Percentiles rank a stretch among this genome's conserved stretches.
phyloP scores from a whole-genome alignment of 2,329 filamentous ascomycete species.

The Chaetoscypha palmicola region DNA sequence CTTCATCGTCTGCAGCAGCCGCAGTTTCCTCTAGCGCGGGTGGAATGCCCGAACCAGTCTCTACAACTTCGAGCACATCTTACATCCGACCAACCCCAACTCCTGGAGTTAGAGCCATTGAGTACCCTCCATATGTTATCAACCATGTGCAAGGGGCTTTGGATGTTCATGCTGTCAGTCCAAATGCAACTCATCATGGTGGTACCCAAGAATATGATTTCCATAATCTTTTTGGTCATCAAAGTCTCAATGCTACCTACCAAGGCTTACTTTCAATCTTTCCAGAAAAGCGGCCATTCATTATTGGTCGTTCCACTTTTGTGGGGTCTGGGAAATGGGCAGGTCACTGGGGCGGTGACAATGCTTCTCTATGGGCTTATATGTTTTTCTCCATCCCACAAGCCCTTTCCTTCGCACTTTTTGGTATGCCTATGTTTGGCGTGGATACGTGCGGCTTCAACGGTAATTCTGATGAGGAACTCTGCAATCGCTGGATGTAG shows the following conservation, averaged over 20 bases:
- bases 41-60: not conserved
- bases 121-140: slow-evolving; percentile 32
- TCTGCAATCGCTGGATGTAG: slow-evolving; percentile 68
- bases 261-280: slow-evolving; percentile 23
- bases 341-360: slow-evolving; percentile 55
- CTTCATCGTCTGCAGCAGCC: slow-evolving; percentile 55
- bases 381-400: slow-evolving; percentile 52
- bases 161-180: slow-evolving; percentile 55
- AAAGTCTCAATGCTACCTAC: slow-evolving; percentile 72
- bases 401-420: slow-evolving; percentile 57
- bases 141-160: slow-evolving; percentile 40
- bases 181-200: slow-evolving; percentile 60
- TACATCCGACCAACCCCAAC: not conserved
- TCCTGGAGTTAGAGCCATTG: slow-evolving; percentile 26
- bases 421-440: slow-evolving; percentile 62
- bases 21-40: slow-evolving; percentile 36
- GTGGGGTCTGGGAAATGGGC: slow-evolving; percentile 62
- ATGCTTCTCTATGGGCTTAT: slow-evolving; percentile 50
- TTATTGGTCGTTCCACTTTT: slow-evolving; percentile 72
- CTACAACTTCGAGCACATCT: slow-evolving; percentile 14
- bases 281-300: slow-evolving; percentile 56
- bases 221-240: slow-evolving; percentile 69
- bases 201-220: slow-evolving; percentile 65
- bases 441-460: slow-evolving; percentile 74
- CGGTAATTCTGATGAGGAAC: slow-evolving; percentile 55